Conservation (phyloP, 805 yeast genomes). For the Teunomyces gatunensis region DNA sequence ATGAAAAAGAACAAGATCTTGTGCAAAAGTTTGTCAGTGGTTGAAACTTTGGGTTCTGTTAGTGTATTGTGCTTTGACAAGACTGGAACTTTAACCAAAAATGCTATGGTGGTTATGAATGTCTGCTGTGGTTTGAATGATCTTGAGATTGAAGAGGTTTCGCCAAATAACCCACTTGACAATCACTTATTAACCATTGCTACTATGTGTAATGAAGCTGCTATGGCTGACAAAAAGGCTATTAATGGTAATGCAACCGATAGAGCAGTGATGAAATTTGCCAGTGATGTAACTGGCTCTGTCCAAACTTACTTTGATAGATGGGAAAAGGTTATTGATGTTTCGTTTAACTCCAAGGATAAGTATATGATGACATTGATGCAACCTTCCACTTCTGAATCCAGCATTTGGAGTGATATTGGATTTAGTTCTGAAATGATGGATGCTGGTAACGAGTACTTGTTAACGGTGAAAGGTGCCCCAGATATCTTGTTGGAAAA, state of each 20-base stretch:
- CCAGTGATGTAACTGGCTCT: constrained; percentile 15
- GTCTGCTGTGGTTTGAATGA: constrained; percentile 15
- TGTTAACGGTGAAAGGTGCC: constrained; percentile 42
- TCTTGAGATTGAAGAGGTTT: constrained; percentile 12
- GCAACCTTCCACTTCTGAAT: constrained; percentile 11
- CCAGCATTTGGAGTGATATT: constrained; percentile 9
- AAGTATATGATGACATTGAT: constrained; percentile 42
- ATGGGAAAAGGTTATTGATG: constrained; percentile 26
- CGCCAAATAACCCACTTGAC: background rate
- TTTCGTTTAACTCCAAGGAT: constrained; percentile 46
- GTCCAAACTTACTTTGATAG: constrained; percentile 7
- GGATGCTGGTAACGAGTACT: constrained; percentile 12
- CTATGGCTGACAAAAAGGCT: constrained; percentile 20
- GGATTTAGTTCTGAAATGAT: constrained; percentile 9
- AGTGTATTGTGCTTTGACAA: constrained; percentile 45
- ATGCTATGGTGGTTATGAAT: constrained; percentile 43
- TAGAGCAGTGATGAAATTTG: constrained; percentile 39
- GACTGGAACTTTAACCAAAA: constrained; percentile 50
- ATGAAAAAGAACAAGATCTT: constrained; percentile 46
- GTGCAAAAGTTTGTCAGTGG: constrained; percentile 45
- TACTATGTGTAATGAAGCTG: constrained; percentile 35
- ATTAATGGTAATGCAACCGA: constrained; percentile 50
- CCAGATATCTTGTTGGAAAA: constrained; percentile 41
- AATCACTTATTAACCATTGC: constrained; percentile 18
- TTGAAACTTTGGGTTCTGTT: constrained; percentile 58